Base-by-base conservation (phyloP, 352 stramenopile species). In the Phytophthora uliginosa region DNA sequence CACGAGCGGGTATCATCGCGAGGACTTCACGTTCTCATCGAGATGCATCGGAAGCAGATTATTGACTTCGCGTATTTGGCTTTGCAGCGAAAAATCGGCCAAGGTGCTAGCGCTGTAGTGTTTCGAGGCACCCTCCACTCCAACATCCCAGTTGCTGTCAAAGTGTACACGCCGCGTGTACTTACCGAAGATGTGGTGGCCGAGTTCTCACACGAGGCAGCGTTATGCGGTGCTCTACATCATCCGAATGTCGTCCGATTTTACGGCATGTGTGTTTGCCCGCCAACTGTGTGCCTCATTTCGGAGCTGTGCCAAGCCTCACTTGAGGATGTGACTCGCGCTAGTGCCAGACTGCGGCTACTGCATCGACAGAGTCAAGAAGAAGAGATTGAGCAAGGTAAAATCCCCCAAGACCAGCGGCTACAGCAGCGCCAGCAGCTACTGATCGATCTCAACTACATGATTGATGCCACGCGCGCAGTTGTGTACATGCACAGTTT, bases 181-280 rank as follows among this genome's bases (percentile, higher is more conserved):
- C 57, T 94, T 20, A 84, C 74, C 0, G 85, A 94, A 24, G 81
- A 91, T 31, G 81, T 81, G 1, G 87, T 96, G 33, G 86, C 85
- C n/a, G 86, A 89, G 60, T 96, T 95, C 52, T 95, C 87, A 4
- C 87, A 96, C 28, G 89, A 95, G 63, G 89, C 87, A 9, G 89
- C 86, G 3, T 67, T 96, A 8, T 96, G 85, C 64, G 82, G 84
- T 7, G 78, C 85, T 17, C 74, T 95, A 5, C 72, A 89, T 38
- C 88, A 95, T 57, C 85, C 89, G 1, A 96, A 96, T 67, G 88
- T 96, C 50, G 83, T 94, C 64, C 85, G 81, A 61, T 96, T 96
- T 70, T 91, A 93, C 52, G 89, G 88, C 24, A 91, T 96, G 83
- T 96, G 89, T 55, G 83, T 96, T 15, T 91, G 76, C 20, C 87